Evolutionary conservation across 495 filamentous ascomycete genomes (phyloP), one percentile per base, ranked within the genome.

Genomic region (Parachaetomium inaequale): DNA sequence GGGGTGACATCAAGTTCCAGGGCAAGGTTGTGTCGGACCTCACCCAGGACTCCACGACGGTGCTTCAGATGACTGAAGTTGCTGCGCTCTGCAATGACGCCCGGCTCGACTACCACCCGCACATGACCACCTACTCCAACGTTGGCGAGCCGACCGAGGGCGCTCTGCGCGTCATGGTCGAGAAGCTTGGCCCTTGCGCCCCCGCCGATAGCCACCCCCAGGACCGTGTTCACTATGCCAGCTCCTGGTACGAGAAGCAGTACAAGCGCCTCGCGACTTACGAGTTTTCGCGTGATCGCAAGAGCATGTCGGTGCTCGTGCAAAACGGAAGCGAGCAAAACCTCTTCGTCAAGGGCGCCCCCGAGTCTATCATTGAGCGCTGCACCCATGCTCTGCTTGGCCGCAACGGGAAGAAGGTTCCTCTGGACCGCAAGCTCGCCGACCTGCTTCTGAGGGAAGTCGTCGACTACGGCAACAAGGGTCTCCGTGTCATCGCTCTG

Each of bases 261-360:
- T 82, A 84, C 52, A 85, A 86, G 34, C 84, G 87, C 57, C 82
- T 96, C 59, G 87, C 93, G 1, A 96, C 91, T 15, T 99, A 93
- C 64, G 95, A 99, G 72, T 99, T 99, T 76, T 98, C 95, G 6
- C 87, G 95, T 69, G 95, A 98, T 73, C 84, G 95, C 23, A 99
- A 99, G 82, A 98, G 95, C 72, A 99, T 99, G 95, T 99, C 95
- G 28, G 95, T 98, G 31, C 83, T 97, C 19, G 88, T 94, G 51
- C 86, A 88, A 56, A 77, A 82, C 47, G 84, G 80, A 50, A 80
- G 79, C 45, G 72, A 85, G 36, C 83, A 93, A 73, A 89, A 87
- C 70, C 87, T 99, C 15, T 84, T 99, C 26, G 94, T 98, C 62
- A 99, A 99, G 76, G 95, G 95, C 63, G 95, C 95, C 14, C 95